Base-by-base conservation (phyloP, 2,329 filamentous ascomycete species). In the Calonectria henricotiae region DNA sequence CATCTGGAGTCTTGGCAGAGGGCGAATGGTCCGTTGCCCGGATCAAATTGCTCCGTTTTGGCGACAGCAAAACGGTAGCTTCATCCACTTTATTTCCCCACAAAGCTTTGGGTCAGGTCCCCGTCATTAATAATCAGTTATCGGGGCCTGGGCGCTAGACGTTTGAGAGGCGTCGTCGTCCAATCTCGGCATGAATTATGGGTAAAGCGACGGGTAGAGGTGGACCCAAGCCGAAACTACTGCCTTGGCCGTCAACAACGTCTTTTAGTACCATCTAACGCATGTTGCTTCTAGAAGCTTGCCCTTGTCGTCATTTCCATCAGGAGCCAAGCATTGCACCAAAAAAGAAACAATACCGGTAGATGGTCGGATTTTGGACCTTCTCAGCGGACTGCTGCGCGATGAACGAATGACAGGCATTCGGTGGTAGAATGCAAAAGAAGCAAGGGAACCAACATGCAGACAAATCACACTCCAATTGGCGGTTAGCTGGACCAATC, bases 131-230 rank as follows among this genome's bases (percentile, higher is more conserved):
- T 20, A 46, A 46, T 20, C 43, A 12, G 8, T 8, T 23, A 8
- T 46, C 43, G 35, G 43, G 43, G n/a, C 20, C n/a, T 46, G 20
- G 43, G n/a, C 43, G 43, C 43, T 46, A 2, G 43, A 46, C 43
- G 43, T 20, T 46, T 46, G 43, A 46, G 35, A 9, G 20, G 8
- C n/a, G 43, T 46, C n/a, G 43, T 46, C 43, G 43, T 46, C 43
- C 20, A 20, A 46, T 20, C n/a, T 46, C 43, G 2, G 43, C 43
- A 23, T 20, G 20, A 20, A 5, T 46, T 46, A 23, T 46, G 43
- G 43, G 43, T 46, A 46, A 23, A 46, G 43, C 43, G 43, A 20
- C 43, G 43, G 43, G 43, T 46, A 46, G 43, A 46, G 43, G 43
- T 46, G 43, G 43, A 46, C n/a, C 43, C 43, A 23, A 8, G n/a